Base-by-base conservation (phyloP, 768 basidiomycete species). In the Boletus barrowsii region DNA sequence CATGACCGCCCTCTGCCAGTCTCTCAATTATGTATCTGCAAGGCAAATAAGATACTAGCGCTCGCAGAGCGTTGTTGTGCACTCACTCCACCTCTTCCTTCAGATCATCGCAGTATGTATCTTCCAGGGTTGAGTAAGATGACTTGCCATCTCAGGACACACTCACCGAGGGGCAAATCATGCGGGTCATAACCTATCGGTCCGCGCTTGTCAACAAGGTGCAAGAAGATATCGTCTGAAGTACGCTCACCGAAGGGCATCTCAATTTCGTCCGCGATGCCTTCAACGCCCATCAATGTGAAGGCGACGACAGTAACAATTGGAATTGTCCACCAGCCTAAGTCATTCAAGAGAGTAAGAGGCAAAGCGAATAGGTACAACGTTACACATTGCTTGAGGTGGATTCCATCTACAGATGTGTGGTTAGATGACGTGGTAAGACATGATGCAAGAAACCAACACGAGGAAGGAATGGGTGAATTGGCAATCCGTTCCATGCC, bases 331-430 rank as follows among this genome's bases (percentile, higher is more conserved):
- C 78, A 81, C 88, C 90, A 93, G 33, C 86, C 86, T 61, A 95
- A 76, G 43, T 93, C 87, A 51, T 84, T 80, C 42, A 94, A 83
- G 30, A 98, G 79, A 2, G 89, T 90, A 61, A 95, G 82, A 5
- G 96, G 96, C 9, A 98, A 79, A 18, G 91, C 84, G 66, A 94
- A 93, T 9, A 98, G 83, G 73, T 96, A 97, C 1, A 96, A 72
- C 2, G 89, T 87, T n/a, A 96, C 90, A 59, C 88, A 91, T 84
- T 98, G 95, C 69, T 96, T 95, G 64, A 96, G 75, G 71, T 97
- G 94, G 55, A 98, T 88, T 39, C 89, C 84, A 62, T 93, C 88
- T 89, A 53, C 60, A 63, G 49, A 40, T n/a, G 44, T 32, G 42
- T 42, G 26, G 22, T 63, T 17, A 68, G 61, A 26, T 52, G 36